Evolutionary conservation across 1,139 yeast genomes (phyloP).

Genomic region (Pichia terricola): DNA sequence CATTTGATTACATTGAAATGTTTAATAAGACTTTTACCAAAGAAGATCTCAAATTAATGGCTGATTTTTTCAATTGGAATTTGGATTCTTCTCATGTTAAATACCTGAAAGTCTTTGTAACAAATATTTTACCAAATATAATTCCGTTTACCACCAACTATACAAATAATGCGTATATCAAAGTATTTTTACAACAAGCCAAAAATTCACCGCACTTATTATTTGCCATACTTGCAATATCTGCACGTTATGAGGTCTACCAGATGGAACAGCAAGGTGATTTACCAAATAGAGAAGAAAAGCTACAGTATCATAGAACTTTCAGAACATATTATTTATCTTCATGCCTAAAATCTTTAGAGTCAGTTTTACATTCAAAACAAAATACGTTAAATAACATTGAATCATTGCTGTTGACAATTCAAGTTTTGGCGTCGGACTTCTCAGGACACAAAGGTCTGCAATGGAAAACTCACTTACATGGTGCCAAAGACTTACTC

Average conservation of each 20-base stretch:
- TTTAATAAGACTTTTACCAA: conserved; percentile 22
- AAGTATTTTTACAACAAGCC: conserved; percentile 42
- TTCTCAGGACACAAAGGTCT: conserved; percentile 43
- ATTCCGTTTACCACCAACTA: conserved; percentile 29
- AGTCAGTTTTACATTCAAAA: conserved; percentile 29
- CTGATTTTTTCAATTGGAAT: conserved; percentile 24
- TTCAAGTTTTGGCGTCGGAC: conserved; percentile 48
- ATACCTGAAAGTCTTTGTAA: conserved; percentile 29
- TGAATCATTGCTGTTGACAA: conserved; percentile 50
- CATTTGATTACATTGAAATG: conserved; percentile 20
- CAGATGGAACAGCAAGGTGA: conserved; percentile 20
- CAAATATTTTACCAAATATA: conserved; percentile 30
- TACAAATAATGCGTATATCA: conserved; percentile 31
- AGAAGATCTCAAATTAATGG: conserved; percentile 18
- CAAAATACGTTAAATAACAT: conserved; percentile 38
- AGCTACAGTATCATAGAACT: conserved; percentile 31
- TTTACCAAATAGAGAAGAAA: conserved; percentile 11
- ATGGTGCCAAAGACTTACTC: conserved; percentile 55
- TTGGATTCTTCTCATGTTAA: conserved; percentile 25
- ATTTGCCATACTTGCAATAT: conserved; percentile 51
- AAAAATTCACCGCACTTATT: conserved; percentile 42
- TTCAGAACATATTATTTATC: conserved; percentile 42
- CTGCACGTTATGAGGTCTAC: conserved; percentile 40
- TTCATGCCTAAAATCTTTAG: conserved; percentile 43
- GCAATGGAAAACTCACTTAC: conserved; percentile 56